Conservation (phyloP, 371 early-diverging fungal genomes). For the Mortierella sp. region DNA sequence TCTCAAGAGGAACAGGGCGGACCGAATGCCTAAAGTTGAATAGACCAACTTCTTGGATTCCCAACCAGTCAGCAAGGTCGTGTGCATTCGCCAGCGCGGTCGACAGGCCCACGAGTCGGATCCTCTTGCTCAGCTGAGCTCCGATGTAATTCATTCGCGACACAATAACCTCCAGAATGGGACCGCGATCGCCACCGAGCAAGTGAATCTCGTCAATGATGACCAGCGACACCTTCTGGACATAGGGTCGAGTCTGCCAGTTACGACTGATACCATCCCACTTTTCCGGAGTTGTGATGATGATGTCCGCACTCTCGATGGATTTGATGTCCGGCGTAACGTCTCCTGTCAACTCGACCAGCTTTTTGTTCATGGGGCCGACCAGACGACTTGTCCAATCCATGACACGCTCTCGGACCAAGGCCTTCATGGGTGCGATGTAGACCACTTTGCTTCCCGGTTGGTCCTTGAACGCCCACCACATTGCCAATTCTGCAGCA, state of each 20-base stretch:
- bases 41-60: slow-evolving; percentile 84
- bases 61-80: slow-evolving; percentile 97
- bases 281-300: slow-evolving; percentile 98
- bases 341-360: slow-evolving; percentile 98
- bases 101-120: slow-evolving; percentile 97
- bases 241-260: slow-evolving; percentile 91
- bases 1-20: slow-evolving; percentile 96
- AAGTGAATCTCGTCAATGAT: slow-evolving; percentile 99
- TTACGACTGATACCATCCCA: slow-evolving; percentile 98
- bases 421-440: slow-evolving; percentile 99
- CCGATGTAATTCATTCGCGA: slow-evolving; percentile 97
- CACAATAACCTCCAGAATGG: slow-evolving; percentile 98
- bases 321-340: slow-evolving; percentile 92
- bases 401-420: slow-evolving; percentile 95
- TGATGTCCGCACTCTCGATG: slow-evolving; percentile 92
- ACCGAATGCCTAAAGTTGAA: slow-evolving; percentile 97
- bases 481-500: slow-evolving; percentile 96
- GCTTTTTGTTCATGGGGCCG: slow-evolving; percentile 79
- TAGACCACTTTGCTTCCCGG: slow-evolving; percentile 96
- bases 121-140: slow-evolving; percentile 73
- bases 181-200: slow-evolving; percentile 97
- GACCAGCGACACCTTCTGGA: slow-evolving; percentile 86
- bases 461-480: slow-evolving; percentile 71
- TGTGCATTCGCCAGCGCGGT: slow-evolving; percentile 98
- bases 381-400: slow-evolving; percentile 92